Conservation (phyloP, 176 grass and related monocot species). For the Oryza australiensis region DNA sequence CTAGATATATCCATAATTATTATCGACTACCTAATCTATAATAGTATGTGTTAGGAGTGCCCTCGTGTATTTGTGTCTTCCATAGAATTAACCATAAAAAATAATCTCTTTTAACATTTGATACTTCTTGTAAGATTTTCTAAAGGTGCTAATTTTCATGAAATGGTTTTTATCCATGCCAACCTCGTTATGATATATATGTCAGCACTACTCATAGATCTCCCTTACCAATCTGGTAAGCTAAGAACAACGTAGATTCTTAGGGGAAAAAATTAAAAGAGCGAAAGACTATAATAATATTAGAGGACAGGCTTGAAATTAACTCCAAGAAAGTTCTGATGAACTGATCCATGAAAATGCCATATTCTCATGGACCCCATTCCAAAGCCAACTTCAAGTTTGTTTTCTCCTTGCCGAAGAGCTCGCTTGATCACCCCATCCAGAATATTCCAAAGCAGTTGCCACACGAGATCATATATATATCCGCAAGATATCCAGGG, state of each 20-base stretch:
- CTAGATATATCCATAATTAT: too few species aligned
- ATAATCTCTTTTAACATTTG: not conserved
- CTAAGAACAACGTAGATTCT: too few species aligned
- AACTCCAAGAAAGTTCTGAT: not conserved
- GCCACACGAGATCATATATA: conserved; percentile 18
- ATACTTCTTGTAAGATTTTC: not conserved
- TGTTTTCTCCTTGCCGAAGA: conserved; percentile 15
- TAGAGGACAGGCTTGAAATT: not conserved
- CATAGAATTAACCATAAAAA: too few species aligned
- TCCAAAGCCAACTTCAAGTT: conserved; percentile 7
- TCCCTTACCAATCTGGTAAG: too few species aligned
- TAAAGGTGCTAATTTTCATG: not conserved
- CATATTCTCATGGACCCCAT: not conserved
- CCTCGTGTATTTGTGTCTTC: too few species aligned
- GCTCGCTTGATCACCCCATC: not conserved
- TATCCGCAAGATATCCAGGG: conserved; percentile 38
- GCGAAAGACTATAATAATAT: not conserved
- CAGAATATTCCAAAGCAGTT: not conserved
- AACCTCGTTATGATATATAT: too few species aligned
- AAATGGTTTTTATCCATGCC: not conserved
- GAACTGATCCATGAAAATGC: not conserved
- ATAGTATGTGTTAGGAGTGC: too few species aligned
- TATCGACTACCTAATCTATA: too few species aligned
- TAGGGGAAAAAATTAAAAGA: not conserved
- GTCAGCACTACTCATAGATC: not conserved